Evolutionary conservation across 1,139 yeast genomes (phyloP).

Genomic region (Hyphopichia fennica): DNA sequence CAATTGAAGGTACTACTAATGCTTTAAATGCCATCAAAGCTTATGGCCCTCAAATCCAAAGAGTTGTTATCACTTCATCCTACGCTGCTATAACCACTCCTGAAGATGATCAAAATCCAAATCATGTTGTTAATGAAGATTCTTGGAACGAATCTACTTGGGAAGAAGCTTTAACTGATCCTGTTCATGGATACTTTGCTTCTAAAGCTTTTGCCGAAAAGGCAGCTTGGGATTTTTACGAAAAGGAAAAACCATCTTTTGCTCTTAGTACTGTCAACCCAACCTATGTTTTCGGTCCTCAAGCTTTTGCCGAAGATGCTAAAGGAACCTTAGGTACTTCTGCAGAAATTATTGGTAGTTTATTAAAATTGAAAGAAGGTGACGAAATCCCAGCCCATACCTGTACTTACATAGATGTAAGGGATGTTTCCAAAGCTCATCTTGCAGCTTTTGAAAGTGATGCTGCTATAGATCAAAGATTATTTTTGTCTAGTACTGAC

Average conservation of each 20-base stretch:
- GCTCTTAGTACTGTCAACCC: slow-evolving; percentile 48
- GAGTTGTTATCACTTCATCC: slow-evolving; percentile 43
- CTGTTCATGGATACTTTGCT: slow-evolving; percentile 40
- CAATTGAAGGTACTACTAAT: slow-evolving; percentile 39
- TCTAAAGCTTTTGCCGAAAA: slow-evolving; percentile 42
- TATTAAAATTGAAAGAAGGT: slow-evolving; percentile 20
- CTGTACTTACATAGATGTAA: slow-evolving; percentile 41
- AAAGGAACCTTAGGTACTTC: slow-evolving; percentile 35
- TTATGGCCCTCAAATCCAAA: slow-evolving; percentile 25
- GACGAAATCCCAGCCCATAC: slow-evolving; percentile 20
- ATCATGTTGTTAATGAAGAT: slow-evolving; percentile 32
- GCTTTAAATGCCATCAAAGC: slow-evolving; percentile 28
- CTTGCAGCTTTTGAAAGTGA: slow-evolving; percentile 26
- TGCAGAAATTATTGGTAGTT: slow-evolving; percentile 28
- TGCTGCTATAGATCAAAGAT: slow-evolving; percentile 24
- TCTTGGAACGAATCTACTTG: slow-evolving; percentile 40
- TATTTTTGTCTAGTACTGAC: slow-evolving; percentile 26
- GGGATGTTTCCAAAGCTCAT: slow-evolving; percentile 42
- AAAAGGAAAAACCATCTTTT: slow-evolving; percentile 36
- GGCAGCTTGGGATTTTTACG: slow-evolving; percentile 35
- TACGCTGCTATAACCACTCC: slow-evolving; percentile 45
- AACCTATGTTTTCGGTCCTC: slow-evolving; percentile 51
- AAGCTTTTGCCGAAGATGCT: slow-evolving; percentile 30
- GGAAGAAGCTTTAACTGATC: slow-evolving; percentile 38
- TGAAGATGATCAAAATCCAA: slow-evolving; percentile 34